Evolutionary conservation across 2,329 filamentous ascomycete species (phyloP), one percentile per base, ranked within the genome.

Genomic region (Aschersonia sp.): DNA sequence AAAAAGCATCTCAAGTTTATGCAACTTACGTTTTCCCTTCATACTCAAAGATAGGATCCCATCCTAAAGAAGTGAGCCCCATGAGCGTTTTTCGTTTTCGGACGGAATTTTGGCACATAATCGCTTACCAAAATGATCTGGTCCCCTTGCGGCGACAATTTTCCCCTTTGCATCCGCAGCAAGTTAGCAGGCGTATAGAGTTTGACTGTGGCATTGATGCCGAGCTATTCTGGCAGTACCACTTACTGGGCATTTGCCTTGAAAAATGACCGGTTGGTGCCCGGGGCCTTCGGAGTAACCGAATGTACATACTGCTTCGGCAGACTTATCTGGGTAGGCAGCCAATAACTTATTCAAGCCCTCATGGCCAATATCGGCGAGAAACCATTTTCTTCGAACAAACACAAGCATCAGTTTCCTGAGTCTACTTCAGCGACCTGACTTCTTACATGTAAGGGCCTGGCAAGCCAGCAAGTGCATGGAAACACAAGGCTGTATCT

Each of bases 1-100:
- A 42, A 5, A 10, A 42, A 10, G n/a, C 11, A 29, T 11, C 10
- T 14, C 7, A 42, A 29, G 5, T n/a, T 11, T 9, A 8, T 8
- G 35, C 12, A 12, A 37, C 75, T 60, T 63, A 79, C 69, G 92
- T 98, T 67, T 87, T 71, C 42, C 89, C 89, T 54, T 94, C 76
- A 56, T 94, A 90, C 68, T 98, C 92, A 58, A 98, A 98, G 54
- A 94, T 83, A 2, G 92, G 80, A 64, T 98, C 92, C 92, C 92
- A 98, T 43, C 90, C 89, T 94, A 53, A 30, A 44, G 3, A 6
- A 33, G 9, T 44, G 3, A 29, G 12, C 12, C 10, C 32, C 40
- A 35, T 50, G 44, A 49, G 47, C 44, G 30, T 35, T 42, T 33
- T 41, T 7, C 35, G 32, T 29, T 14, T 29, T 2, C 22, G 22